Evolutionary conservation across 495 filamentous ascomycete species (phyloP).

Genomic region (Penicillium turbatum): DNA sequence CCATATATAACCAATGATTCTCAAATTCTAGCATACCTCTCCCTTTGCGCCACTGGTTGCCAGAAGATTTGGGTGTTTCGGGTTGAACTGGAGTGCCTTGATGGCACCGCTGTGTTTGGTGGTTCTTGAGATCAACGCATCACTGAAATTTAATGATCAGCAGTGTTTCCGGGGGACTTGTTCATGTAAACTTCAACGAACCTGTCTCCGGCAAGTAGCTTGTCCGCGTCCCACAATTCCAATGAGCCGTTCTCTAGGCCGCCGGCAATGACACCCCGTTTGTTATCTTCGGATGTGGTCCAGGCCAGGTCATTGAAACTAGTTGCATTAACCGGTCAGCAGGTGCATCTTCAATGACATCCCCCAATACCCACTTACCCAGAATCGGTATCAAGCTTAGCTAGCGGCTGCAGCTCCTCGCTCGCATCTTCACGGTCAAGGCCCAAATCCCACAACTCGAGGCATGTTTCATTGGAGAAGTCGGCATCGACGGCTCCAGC

Average conservation of each 20-base stretch:
- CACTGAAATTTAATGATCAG: constrained; percentile 44
- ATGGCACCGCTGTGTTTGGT: constrained; percentile 90
- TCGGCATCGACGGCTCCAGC: constrained; percentile 94
- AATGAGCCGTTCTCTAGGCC: constrained; percentile 95
- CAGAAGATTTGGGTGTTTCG: constrained; percentile 83
- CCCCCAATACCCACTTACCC: constrained; percentile 52
- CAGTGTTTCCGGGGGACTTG: background rate
- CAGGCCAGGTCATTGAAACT: constrained; percentile 98
- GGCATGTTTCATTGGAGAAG: constrained; percentile 93
- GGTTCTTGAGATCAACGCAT: constrained; percentile 80
- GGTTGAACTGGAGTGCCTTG: constrained; percentile 97
- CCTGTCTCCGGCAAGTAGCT: constrained; percentile 63
- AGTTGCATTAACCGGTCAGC: constrained; percentile 13
- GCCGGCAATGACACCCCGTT: constrained; percentile 85
- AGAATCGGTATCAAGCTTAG: constrained; percentile 80
- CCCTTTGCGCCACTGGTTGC: constrained; percentile 92
- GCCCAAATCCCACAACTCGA: constrained; percentile 93
- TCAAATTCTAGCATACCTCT: constrained; percentile 47
- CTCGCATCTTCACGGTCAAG: constrained; percentile 68
- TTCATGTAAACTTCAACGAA: constrained; percentile 25
- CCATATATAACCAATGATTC: background rate
- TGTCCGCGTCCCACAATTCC: constrained; percentile 91
- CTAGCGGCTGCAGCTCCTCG: constrained; percentile 79
- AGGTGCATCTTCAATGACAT: background rate
- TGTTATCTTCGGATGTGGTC: constrained; percentile 71